Evolutionary conservation across 1,284 basidiomycete species (phyloP), one percentile per base, ranked within the genome.

Genomic region (Chiua sp.): DNA sequence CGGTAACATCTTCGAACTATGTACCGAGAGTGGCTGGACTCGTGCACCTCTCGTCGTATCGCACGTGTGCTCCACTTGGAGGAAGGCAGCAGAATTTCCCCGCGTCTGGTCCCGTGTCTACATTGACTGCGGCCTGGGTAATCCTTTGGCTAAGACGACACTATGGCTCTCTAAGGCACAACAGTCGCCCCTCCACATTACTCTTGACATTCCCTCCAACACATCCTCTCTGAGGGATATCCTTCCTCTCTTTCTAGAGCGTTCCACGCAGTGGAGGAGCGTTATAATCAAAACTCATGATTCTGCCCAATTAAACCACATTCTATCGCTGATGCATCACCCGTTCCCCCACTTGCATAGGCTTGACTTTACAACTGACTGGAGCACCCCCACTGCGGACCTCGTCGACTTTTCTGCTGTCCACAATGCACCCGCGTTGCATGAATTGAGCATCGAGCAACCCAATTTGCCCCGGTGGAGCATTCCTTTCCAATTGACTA

Each of bases 1-100:
- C 47, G 82, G 81, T 37, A 71, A 74, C 60, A 83, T 88, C 35
- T 84, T 88, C 64, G 79, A 83, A 60, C 70, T 78, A 35, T 85
- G 83, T 65, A 78, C 81, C 11, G 72, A 72, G 26, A 77, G 78
- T 52, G 83, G 83, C 15, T 87, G 84, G 82, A 81, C 80, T 22
- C 78, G 79, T 26, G 84, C 81, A 13, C 86, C 87, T 18, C 69
- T 88, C 22, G 76, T 79, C 49, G 79, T 80, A 47, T 87, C 85
- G 16, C 84, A 87, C 54, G 86, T 88, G 39, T 89, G 86, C 65
- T 79, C 81, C 4, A 75, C 81, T 57, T 90, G 87, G 87, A 78
- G 86, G 55, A 78, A 75, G 63, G 86, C 85, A 0, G 77, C 84
- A 7, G 72, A 70, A 53, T 75, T 77, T 37, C 84, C 86, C 28